Evolutionary conservation across 768 basidiomycete genomes (phyloP).

Genomic region (Termitomyces bulborhizus): DNA sequence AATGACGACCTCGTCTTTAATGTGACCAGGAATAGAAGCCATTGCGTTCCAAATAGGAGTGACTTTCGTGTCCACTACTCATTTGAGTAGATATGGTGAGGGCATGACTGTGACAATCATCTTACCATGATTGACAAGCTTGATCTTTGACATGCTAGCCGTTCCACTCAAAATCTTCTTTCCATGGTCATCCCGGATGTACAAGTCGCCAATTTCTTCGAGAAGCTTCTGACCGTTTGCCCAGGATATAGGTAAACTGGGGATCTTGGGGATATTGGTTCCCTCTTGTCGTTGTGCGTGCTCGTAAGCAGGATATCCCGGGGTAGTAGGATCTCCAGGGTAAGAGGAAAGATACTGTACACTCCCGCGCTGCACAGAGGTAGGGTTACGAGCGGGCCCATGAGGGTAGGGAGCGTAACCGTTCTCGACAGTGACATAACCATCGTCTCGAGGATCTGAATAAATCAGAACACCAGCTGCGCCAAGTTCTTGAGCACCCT

Average conservation of each 20-base stretch:
- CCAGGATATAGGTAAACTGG: conserved; percentile 90
- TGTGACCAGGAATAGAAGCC: conserved; percentile 76
- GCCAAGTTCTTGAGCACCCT: conserved; percentile 79
- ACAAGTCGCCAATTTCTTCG: conserved; percentile 41
- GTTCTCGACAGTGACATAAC: conserved; percentile 66
- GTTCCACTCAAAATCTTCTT: conserved; percentile 38
- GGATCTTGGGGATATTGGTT: conserved; percentile 64
- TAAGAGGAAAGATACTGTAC: conserved; percentile 66
- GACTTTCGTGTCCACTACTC: conserved; percentile 64
- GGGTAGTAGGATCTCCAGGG: conserved; percentile 81
- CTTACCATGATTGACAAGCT: conserved; percentile 51
- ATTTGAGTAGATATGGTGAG: not conserved
- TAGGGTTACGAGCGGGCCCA: conserved; percentile 85
- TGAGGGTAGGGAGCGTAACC: conserved; percentile 75
- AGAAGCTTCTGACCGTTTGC: conserved; percentile 69
- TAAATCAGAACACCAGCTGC: conserved; percentile 78
- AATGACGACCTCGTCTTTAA: conserved; percentile 80
- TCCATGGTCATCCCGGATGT: conserved; percentile 20
- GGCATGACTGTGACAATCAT: not conserved
- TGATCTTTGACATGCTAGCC: conserved; percentile 40
- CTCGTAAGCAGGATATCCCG: conserved; percentile 82
- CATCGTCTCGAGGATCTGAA: conserved; percentile 83
- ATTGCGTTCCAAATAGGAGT: conserved; percentile 91
- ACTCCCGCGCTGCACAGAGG: conserved; percentile 80
- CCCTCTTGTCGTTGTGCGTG: conserved; percentile 61